phyloP scores from a whole-genome alignment of 192 early-diverging fungal species.

The Coemansia sp. region DNA sequence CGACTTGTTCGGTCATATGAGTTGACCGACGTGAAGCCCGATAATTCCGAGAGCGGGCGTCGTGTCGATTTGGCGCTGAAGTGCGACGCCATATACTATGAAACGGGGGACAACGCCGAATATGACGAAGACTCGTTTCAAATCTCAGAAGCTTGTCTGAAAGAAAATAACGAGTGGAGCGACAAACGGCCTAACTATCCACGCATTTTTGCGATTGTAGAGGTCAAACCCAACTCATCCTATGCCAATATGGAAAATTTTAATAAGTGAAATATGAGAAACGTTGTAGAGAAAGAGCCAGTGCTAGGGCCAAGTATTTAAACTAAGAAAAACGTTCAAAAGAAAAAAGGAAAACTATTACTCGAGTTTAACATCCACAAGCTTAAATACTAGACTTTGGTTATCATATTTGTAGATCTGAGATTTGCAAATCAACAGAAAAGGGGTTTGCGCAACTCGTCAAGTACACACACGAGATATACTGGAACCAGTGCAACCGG shows the following conservation, averaged over 20 bases:
- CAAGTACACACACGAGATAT: constrained; percentile 6
- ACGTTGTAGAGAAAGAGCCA: too few relatives aligned
- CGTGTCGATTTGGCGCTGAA: not conserved
- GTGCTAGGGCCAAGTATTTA: too few relatives aligned
- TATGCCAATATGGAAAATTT: too few relatives aligned
- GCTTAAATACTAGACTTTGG: too few relatives aligned
- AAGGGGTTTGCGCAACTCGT: constrained; percentile 6
- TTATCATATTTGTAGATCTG: too few relatives aligned
- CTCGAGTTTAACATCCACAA: too few relatives aligned
- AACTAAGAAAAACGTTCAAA: too few relatives aligned
- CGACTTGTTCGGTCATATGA: constrained; percentile 1
- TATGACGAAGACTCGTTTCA: not conserved
- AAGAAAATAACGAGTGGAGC: not conserved
- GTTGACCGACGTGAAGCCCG: not conserved
- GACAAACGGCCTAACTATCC: not conserved
- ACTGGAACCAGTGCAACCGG: constrained; percentile 1
- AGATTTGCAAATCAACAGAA: too few relatives aligned
- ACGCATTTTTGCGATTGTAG: too few relatives aligned
- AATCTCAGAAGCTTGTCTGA: not conserved
- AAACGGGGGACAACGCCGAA: not conserved
- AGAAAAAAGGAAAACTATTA: too few relatives aligned
- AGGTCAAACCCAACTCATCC: too few relatives aligned
- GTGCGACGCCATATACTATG: not conserved
- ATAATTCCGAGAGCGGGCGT: not conserved
- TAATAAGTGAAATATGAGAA: too few relatives aligned